Evolutionary conservation across 345 rosid genomes (phyloP), one percentile per base, ranked within the genome.

Genomic region (Lagerstroemia speciosa): DNA sequence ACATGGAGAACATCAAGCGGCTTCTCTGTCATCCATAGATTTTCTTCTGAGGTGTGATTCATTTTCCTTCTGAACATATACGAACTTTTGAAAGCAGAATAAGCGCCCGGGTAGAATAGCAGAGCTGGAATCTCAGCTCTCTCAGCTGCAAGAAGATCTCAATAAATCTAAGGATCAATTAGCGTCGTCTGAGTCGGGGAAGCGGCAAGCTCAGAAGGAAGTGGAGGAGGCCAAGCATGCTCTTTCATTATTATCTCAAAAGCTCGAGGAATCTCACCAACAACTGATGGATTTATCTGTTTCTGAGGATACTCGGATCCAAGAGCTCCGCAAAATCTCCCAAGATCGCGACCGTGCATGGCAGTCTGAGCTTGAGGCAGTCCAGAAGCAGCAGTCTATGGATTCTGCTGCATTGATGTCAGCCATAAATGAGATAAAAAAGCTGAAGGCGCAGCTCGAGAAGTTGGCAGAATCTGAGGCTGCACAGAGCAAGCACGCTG

Each of bases 281-380:
- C 98, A 91, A 67, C 71, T 94, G 22, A 43, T 75, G 62, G 99
- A 94, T 76, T 79, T 92, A 50, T 85, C 90, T 65, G 81, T 75
- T 73, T 88, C 97, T 2, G 99, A 94, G 69, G 97, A 94, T 78
- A 78, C 75, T 17, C 81, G 98, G 34, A 75, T 92, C 55, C 88
- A 84, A 30, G 98, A 92, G 80, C 93, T 94, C 65, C 84, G 89
- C 22, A 80, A 88, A 68, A 80, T 92, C 66, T 94, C 98, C 37
- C 95, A 88, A 33, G 98, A 88, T 61, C 85, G 98, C 45, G 99
- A 94, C 78, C 84, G 83, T 74, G 89, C 88, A 3, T 94, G 99
- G 99, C 84, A 94, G 64, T 91, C 99, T 58, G 99, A 94, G 74
- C 90, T 94, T 17, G 98, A 91, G 81, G 99, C 99, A 41, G 77